Percentiles rank a stretch among this genome's conserved stretches.
These are phyloP conservation scores for Jamesozyma rosinii DNA, from an alignment of 805 yeast genomes.

Conservation along the genomic window DNA sequence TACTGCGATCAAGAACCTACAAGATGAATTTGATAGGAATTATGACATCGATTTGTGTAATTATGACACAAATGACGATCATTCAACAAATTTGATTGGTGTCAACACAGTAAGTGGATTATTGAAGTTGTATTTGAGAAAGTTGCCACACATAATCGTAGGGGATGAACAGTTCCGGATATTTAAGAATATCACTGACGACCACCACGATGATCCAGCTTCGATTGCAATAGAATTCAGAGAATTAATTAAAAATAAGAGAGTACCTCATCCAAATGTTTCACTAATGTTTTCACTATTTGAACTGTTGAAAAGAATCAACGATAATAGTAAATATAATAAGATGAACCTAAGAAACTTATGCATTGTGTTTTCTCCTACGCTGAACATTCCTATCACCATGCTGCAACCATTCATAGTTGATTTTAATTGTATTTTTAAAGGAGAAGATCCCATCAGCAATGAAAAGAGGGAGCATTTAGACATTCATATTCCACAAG, in stretches of 20 bases:
- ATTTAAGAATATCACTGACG: conserved; percentile 32
- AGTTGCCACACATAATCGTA: conserved; percentile 60
- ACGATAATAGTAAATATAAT: conserved; percentile 51
- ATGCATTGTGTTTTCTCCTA: conserved; percentile 76
- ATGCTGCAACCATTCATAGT: conserved; percentile 50
- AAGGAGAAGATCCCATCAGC: conserved; percentile 37
- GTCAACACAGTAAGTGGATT: conserved; percentile 83
- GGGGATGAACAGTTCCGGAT: conserved; percentile 41
- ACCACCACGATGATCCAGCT: conserved; percentile 25
- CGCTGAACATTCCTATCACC: conserved; percentile 57
- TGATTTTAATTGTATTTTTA: conserved; percentile 56
- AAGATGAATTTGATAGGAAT: conserved; percentile 55
- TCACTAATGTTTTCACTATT: conserved; percentile 59
- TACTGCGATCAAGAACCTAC: conserved; percentile 57
- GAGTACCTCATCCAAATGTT: conserved; percentile 45
- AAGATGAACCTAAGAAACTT: conserved; percentile 78
- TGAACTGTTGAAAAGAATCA: conserved; percentile 55
- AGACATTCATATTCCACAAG: conserved; percentile 45
- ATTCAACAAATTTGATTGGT: conserved; percentile 37
- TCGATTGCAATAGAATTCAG: conserved; percentile 26
- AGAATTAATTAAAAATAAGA: conserved; percentile 25
- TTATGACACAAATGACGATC: conserved; percentile 20
- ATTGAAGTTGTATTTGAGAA: conserved; percentile 72
- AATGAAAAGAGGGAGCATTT: conserved; percentile 38
- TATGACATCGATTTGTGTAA: conserved; percentile 60